Conservation (phyloP, 2,329 filamentous ascomycete species). For the Colletotrichum navitas region DNA sequence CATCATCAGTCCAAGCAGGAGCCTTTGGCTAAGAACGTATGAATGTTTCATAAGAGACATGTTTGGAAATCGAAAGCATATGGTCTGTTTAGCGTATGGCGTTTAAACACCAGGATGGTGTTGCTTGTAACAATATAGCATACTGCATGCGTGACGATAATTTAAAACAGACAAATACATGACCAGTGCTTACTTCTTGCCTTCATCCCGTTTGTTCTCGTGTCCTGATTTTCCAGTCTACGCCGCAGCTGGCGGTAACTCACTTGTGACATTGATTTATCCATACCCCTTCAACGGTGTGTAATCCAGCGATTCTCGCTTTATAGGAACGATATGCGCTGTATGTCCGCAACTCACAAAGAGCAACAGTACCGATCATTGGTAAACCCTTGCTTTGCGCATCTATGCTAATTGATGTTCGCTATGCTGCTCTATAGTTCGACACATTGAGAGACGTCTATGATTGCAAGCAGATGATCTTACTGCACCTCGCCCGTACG, state of each 20-base stretch:
- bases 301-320: too few relatives aligned
- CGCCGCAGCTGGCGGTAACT: not conserved
- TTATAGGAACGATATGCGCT: not conserved
- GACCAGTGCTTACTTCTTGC: too few relatives aligned
- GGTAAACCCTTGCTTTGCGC: not conserved
- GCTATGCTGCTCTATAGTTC: not conserved
- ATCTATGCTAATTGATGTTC: not conserved
- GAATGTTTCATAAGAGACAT: not conserved
- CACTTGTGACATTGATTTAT: not conserved
- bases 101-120: not conserved
- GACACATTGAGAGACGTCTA: not conserved
- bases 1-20: constrained; percentile 24
- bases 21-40: constrained; percentile 18
- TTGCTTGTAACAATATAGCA: not conserved
- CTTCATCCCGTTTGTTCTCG: not conserved
- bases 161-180: not conserved
- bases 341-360: not conserved
- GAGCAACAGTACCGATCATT: not conserved
- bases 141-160: not conserved
- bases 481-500: constrained; percentile 50
- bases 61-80: not conserved
- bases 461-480: not conserved
- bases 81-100: not conserved
- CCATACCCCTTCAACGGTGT: not conserved
- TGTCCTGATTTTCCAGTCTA: not conserved